These are phyloP conservation scores for Ophiostoma piceae DNA, from an alignment of 2,329 filamentous ascomycete genomes.

Conservation along the genomic window DNA sequence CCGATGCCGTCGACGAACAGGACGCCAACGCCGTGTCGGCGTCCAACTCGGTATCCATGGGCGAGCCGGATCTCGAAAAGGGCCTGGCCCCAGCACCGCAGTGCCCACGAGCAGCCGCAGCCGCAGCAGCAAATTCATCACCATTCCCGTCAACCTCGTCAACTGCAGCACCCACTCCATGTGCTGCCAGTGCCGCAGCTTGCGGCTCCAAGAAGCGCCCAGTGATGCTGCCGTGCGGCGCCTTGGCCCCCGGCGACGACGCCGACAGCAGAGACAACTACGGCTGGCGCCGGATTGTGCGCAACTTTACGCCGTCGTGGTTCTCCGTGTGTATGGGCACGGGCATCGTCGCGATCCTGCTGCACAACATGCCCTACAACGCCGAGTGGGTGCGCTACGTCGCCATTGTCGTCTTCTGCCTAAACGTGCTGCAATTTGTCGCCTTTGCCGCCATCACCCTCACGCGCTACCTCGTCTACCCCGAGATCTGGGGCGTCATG, in stretches of 20 bases:
- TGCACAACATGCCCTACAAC: slow-evolving; percentile 55
- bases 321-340: slow-evolving; percentile 58
- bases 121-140: neutral
- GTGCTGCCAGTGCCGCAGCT: neutral
- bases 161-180: neutral
- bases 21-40: neutral
- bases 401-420: slow-evolving; percentile 49
- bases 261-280: slow-evolving; percentile 24
- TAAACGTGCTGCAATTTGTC: slow-evolving; percentile 52
- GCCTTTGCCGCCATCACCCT: slow-evolving; percentile 47
- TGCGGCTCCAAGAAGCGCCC: slow-evolving; percentile 10
- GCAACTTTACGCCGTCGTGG: slow-evolving; percentile 47
- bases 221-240: slow-evolving; percentile 1
- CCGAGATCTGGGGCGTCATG: slow-evolving; percentile 56
- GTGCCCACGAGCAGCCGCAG: neutral
- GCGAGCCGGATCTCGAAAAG: neutral
- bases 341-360: slow-evolving; percentile 55
- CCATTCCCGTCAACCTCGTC: too few species aligned
- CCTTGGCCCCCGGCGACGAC: slow-evolving; percentile 1
- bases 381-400: slow-evolving; percentile 49
- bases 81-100: neutral
- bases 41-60: neutral
- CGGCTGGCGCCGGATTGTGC: slow-evolving; percentile 37
- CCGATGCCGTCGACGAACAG: neutral
- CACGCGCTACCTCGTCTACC: slow-evolving; percentile 55